Conservation (phyloP, 1,139 yeast species). For the Scheffersomyces titani region DNA sequence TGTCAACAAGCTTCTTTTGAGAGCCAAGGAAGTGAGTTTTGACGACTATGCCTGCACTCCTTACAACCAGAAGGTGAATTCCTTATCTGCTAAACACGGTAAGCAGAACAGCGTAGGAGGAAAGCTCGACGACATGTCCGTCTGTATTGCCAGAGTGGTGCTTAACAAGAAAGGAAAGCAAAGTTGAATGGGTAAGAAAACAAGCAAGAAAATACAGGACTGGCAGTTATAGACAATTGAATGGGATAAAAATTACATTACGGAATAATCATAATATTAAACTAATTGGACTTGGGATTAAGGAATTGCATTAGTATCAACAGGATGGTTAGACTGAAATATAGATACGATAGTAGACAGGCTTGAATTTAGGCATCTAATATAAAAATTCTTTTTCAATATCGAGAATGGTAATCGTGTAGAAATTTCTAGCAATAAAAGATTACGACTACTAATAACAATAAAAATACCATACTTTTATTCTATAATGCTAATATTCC, state of each 20-base stretch:
- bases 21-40: conserved; percentile 53
- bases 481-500: conserved; percentile 1
- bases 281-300: not conserved
- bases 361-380: not conserved
- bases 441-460: not conserved
- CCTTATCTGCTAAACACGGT: conserved; percentile 37
- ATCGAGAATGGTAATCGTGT: not conserved
- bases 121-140: conserved; percentile 56
- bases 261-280: not conserved
- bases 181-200: not conserved
- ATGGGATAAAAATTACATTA: not conserved
- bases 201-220: not conserved
- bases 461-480: not conserved
- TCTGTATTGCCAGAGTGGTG: conserved; percentile 50
- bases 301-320: not conserved
- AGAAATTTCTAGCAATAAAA: not conserved
- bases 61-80: conserved; percentile 52
- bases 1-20: conserved; percentile 40
- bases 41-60: conserved; percentile 59
- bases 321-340: not conserved
- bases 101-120: conserved; percentile 50
- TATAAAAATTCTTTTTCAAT: not conserved
- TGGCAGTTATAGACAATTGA: not conserved
- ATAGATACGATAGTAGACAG: not conserved
- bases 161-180: conserved; percentile 13